Evolutionary conservation across 2,329 filamentous ascomycete genomes (phyloP), one percentile per base, ranked within the genome.

Genomic region (Pseudogymnoascus sp.): DNA sequence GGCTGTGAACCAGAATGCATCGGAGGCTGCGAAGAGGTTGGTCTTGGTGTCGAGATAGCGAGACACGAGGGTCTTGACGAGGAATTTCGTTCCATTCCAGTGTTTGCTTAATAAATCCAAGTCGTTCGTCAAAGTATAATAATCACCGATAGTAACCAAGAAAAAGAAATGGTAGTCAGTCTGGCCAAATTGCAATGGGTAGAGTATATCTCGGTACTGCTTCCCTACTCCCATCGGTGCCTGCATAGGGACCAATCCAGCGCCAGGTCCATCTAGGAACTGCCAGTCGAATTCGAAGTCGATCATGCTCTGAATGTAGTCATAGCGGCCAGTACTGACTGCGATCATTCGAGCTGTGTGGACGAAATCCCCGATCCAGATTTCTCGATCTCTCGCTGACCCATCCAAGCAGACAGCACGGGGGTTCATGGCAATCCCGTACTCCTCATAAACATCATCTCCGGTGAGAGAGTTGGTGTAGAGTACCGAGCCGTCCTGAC

Each of bases 291-390:
- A 65, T 1, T 72, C 63, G 11, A 69, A 71, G 8, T 73, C 65
- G 16, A 79, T 68, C 0, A 71, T 75, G 1, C 75, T 75, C 0
- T 71, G 60, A 2, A 75, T 65, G 16, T 74, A 69, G 23, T 77
- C 75, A n/a, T 65, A 70, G 4, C 73, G 70, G 10, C 69, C 67
- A 1, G 76, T 78, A 6, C 72, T 75, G 1, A 70, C 69, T 0
- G 68, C 70, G 10, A 78, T 67, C 16, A 78, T 72, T 10, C 73
- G 70, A 1, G 72, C 68, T 0, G 77, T 78, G 65, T 79, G 76
- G 42, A 74, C 74, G 62, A 77, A 77, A 63, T 78, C 76, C 4
- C 77, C 76, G 2, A 73, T 70, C 76, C 77, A 78, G 4, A 77
- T 70, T 1, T 77, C 68, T 0, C 76, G 70, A 64, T 79, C 77